A percentile compares a stretch with the other conserved stretches of the same genome.
Evolutionary conservation across 2,329 filamentous ascomycete species (phyloP).

Genomic region (Aspergillus fischeri): DNA sequence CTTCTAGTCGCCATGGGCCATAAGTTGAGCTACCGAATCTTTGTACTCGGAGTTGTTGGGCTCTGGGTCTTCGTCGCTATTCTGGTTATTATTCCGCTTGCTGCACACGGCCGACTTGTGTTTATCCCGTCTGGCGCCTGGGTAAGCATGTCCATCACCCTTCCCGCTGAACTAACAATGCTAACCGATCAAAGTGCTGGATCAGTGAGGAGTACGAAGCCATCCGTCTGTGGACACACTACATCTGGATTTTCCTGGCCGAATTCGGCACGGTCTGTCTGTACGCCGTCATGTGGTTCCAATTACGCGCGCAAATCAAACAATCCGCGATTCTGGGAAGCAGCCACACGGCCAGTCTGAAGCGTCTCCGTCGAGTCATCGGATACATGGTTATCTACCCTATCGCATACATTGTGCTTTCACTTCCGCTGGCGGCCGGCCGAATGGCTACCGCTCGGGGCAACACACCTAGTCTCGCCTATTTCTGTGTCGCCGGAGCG

Average conservation of each 20-base stretch:
- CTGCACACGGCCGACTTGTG: conserved; percentile 38
- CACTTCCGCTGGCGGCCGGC: conserved; percentile 57
- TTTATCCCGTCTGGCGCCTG: conserved; percentile 50
- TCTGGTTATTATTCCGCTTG: conserved; percentile 46
- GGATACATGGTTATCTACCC: conserved; percentile 47
- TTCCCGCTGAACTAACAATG: not conserved
- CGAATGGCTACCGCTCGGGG: conserved; percentile 41
- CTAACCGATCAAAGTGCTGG: conserved; percentile 19
- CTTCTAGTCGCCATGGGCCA: conserved; percentile 46
- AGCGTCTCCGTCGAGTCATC: conserved; percentile 40
- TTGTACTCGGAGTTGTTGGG: conserved; percentile 41
- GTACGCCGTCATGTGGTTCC: conserved; percentile 48
- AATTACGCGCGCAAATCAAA: conserved; percentile 44
- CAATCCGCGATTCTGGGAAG: conserved; percentile 34
- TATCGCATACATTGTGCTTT: conserved; percentile 56
- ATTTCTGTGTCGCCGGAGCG: conserved; percentile 51
- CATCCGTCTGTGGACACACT: conserved; percentile 50
- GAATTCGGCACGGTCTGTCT: conserved; percentile 51
- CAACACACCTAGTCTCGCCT: conserved; percentile 32
- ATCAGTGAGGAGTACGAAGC: conserved; percentile 42
- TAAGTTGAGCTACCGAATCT: conserved; percentile 43
- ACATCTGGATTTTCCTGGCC: conserved; percentile 53
- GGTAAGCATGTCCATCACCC: conserved; percentile 19
- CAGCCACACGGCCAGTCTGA: conserved; percentile 35
- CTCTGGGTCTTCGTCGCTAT: conserved; percentile 46